Evolutionary conservation across 352 stramenopile genomes (phyloP), one percentile per base, ranked within the genome.

Genomic region (Globisporangium spinosum): DNA sequence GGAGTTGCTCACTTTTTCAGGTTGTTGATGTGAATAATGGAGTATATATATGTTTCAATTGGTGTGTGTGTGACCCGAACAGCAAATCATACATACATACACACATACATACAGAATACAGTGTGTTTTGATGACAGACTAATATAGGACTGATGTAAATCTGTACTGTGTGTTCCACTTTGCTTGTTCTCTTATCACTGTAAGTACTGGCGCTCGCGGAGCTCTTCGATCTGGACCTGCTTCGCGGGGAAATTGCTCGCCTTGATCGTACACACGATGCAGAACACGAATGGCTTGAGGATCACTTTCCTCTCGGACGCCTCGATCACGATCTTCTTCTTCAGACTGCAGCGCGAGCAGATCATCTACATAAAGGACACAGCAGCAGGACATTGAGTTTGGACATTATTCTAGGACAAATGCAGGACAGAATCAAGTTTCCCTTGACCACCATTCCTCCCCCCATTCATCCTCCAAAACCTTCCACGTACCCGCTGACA

Each of bases 281-380:
- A 83, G 43, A 80, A 83, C 43, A 67, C 58, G 57, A 77, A 83
- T 2, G 68, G 49, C 57, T 70, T 68, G 3, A 54, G 6, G 20
- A 65, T 38, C 63, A 79, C 65, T 1, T 69, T 63, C 53, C 74
- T 72, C 32, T 81, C 76, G 2, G 49, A 69, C 20, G 66, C 68
- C 25, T 69, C 70, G 55, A 86, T 80, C 47, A 70, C 75, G 60
- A 86, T 63, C 40, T 86, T 83, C 72, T 86, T 86, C 22, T 75
- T 77, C 17, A 86, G 62, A 40, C 70, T 77, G 66, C 78, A 86
- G 63, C 75, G 78, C 22, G 74, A 79, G 43, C 78, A 86, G 20
- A 81, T 63, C 64, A 76, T 76, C 57, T 80, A 71, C 67, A 80
- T 78, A 73, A 3, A 65, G 55, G 20, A 45, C 20, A 58, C 17